Evolutionary conservation across 129 eudicot species (phyloP), one percentile per base, ranked within the genome.

Genomic region (Ambrosia artemisiifolia): DNA sequence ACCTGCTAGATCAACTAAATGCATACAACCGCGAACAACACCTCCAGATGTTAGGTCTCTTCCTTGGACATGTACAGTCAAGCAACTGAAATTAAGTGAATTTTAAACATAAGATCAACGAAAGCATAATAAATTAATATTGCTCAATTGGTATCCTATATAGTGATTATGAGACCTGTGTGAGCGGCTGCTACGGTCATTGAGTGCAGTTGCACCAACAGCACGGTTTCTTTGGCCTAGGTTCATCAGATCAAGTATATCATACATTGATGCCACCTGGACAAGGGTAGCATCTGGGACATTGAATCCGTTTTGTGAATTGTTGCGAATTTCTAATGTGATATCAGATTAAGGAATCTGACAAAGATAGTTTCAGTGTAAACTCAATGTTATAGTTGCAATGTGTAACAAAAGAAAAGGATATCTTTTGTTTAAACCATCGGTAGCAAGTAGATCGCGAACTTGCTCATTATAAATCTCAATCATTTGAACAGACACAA

Each of bases 381-480:
- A 18, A 33, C 33, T 70, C 20, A 38, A 53, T 36, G 66, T 7
- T 51, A 61, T 36, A 60, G 62, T 49, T 61, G 65, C 46, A 20
- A 68, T 57, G 28, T 57, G 11, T 10, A 59, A 64, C 14, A 60
- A 5, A 17, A 38, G 53, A 50, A 49, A 74, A 90, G 99, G 99
- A 95, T 95, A 95, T 95, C 99, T 86, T 82, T 85, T 95, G 83
- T 65, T 84, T 47, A 88, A 67, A 30, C 97, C 93, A 48, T 88
- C 99, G 10, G 90, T 80, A 56, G 72, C 86, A 13, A 95, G 94
- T 69, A 95, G 99, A 74, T 95, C 99, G 40, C 97, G 88, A 76
- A 95, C 99, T 91, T 91, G 99, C 80, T 95, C 99, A 11, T 95
- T 95, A 63, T 95, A 95, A 55, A 95, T 95, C 85, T 95, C 99